Base-by-base conservation (phyloP, 768 basidiomycete genomes). In the Tubosaeta sp. region DNA sequence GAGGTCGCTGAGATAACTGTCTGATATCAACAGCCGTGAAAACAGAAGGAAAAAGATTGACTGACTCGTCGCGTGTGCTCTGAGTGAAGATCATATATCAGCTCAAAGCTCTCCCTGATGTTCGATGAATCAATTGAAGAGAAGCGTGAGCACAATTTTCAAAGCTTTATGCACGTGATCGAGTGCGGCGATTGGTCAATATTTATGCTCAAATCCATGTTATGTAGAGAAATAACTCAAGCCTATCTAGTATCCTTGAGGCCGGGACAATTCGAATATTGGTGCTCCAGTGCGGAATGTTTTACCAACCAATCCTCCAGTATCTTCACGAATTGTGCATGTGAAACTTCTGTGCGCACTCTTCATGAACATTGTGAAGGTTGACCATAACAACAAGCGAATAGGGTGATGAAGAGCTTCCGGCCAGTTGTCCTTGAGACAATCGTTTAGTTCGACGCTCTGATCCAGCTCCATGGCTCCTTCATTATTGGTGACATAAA, bases 11-110 rank as follows among this genome's bases (percentile, higher is more conserved):
- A 67, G 65, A 24, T 67, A 67, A 25, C 65, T 67, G 32, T 30
- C 9, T 24, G 43, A 52, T 13, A 12, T 58, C 32, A 53, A 43
- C 53, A 39, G 39, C 16, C 39, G 7, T 4, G 11, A 27, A 16
- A 38, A 19, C 9, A 8, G 21, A 22, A 18, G 34, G 43, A n/a
- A 31, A 30, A 6, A 13, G 4, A 29, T n/a, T 18, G 29, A 67
- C 67, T 56, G 49, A 67, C 65, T 67, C 67, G 67, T 67, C 68
- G 57, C 66, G 67, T 6, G 66, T 69, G 42, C 38, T 66, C 43
- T 66, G 57, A 48, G 68, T 69, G 61, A 67, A 67, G 53, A 58
- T 58, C 65, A 67, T 67, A 56, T 52, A 67, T 56, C 44, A 55
- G 59, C 62, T 39, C 22, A 22, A 56, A 49, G 64, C 59, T 52